Evolutionary conservation across 2,329 filamentous ascomycete species (phyloP).

Genomic region (Microcyclospora pomicola): DNA sequence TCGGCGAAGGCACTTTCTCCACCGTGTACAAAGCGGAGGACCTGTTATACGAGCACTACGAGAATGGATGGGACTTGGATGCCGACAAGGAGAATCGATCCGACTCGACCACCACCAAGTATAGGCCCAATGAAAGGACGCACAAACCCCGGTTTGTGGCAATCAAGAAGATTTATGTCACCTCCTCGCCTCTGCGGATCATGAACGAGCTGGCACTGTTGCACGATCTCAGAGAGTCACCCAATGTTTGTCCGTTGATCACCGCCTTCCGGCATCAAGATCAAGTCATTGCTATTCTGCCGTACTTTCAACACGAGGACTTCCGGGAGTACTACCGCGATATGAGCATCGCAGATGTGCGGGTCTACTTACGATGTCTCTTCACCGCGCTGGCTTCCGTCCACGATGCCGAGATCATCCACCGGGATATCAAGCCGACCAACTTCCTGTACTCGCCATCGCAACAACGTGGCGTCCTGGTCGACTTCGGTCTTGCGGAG

Average conservation of each 20-base stretch:
- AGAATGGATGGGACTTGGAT: constrained; percentile 74
- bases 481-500: constrained; percentile 98
- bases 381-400: constrained; percentile 76
- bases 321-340: constrained; percentile 90
- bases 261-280: constrained; percentile 92
- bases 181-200: constrained; percentile 83
- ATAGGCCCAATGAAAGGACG: constrained; percentile 5
- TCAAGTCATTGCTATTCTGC: constrained; percentile 86
- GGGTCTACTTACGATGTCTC: constrained; percentile 76
- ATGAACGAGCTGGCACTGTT: constrained; percentile 92
- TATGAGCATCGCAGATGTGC: constrained; percentile 74
- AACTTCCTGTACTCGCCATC: constrained; percentile 89
- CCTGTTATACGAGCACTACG: constrained; percentile 65
- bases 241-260: constrained; percentile 84
- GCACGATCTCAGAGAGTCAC: constrained; percentile 68
- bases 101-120: constrained; percentile 4
- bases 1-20: constrained; percentile 96
- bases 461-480: constrained; percentile 70
- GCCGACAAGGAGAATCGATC: constrained; percentile 26
- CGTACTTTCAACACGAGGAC: constrained; percentile 90
- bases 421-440: constrained; percentile 55
- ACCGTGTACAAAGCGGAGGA: constrained; percentile 99
- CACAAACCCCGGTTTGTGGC: constrained; percentile 65
- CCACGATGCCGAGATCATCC: constrained; percentile 71
- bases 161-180: constrained; percentile 99